Conservation (phyloP, 441 rosid genomes). For the Brassica hybrid region DNA sequence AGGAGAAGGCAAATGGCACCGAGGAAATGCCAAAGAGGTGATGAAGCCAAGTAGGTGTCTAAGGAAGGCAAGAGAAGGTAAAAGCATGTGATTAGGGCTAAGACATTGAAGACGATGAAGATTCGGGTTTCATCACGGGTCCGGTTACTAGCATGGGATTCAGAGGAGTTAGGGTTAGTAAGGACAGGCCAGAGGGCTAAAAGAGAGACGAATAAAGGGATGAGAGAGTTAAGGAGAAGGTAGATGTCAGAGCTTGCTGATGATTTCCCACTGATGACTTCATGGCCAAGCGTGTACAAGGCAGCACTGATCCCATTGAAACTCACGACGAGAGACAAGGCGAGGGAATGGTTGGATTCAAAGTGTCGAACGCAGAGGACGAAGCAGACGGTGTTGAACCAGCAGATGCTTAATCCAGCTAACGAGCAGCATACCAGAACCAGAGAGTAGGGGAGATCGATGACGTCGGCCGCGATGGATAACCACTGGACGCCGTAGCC, state of each 20-base stretch:
- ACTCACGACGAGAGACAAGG: conserved; percentile 76
- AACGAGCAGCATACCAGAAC: conserved; percentile 67
- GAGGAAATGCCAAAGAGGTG: conserved; percentile 59
- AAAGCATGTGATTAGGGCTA: conserved; percentile 75
- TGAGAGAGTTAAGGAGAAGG: conserved; percentile 64
- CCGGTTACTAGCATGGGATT: too few species aligned
- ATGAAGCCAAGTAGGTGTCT: conserved; percentile 42
- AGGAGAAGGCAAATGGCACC: conserved; percentile 64
- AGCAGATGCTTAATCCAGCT: conserved; percentile 84
- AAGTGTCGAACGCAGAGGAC: conserved; percentile 81
- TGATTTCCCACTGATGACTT: conserved; percentile 49
- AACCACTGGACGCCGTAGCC: conserved; percentile 92
- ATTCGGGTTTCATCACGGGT: conserved; percentile 51
- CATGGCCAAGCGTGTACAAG: conserved; percentile 66
- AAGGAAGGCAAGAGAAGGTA: conserved; percentile 72
- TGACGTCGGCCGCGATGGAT: conserved; percentile 51
- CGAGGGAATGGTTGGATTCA: conserved; percentile 59
- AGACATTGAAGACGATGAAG: conserved; percentile 56
- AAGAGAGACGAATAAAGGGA: conserved; percentile 62
- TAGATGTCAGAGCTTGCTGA: conserved; percentile 52
- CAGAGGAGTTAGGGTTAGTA: conserved; percentile 42
- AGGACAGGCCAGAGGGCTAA: conserved; percentile 64
- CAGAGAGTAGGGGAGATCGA: conserved; percentile 73
- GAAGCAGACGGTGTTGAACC: conserved; percentile 90
- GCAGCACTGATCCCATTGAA: conserved; percentile 83